A percentile compares a stretch with the other conserved stretches of the same genome.
Conservation (phyloP, 2,329 filamentous ascomycete genomes). For the Trichophyton equinum region DNA sequence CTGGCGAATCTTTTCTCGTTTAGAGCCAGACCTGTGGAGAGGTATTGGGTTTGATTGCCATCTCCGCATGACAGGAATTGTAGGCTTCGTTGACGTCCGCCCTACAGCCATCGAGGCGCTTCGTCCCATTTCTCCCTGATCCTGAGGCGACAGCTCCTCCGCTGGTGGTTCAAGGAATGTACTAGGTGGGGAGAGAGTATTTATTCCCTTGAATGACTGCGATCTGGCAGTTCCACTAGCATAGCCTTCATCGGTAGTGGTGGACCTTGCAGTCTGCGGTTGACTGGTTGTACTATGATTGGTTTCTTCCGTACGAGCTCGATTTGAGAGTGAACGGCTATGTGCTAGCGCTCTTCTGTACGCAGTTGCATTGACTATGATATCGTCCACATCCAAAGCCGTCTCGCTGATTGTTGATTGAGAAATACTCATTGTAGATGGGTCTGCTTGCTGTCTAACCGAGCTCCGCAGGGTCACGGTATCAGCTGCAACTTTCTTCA, state of each 20-base stretch:
- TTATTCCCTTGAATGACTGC: not conserved
- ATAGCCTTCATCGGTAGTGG: slow-evolving; percentile 20
- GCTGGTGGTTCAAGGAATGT: not conserved
- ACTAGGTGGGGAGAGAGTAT: not conserved
- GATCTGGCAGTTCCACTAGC: slow-evolving; percentile 14
- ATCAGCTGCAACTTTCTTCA: slow-evolving; percentile 27
- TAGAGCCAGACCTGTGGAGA: slow-evolving; percentile 3
- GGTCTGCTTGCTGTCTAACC: slow-evolving; percentile 19
- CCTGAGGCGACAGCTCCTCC: not conserved
- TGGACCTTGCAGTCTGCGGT: slow-evolving; percentile 3
- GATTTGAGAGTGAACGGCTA: not conserved
- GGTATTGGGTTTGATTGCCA: slow-evolving; percentile 1
- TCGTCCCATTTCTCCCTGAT: not conserved
- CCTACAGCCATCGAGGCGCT: not conserved
- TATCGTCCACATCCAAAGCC: slow-evolving; percentile 24
- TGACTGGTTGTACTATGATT: too few species aligned
- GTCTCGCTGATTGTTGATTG: slow-evolving; percentile 21
- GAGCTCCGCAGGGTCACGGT: slow-evolving; percentile 24
- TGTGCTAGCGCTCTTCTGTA: slow-evolving; percentile 17
- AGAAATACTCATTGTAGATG: slow-evolving; percentile 20
- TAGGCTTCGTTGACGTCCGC: not conserved
- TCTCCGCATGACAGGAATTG: not conserved
- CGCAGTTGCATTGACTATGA: slow-evolving; percentile 18
- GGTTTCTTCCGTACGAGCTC: not conserved
- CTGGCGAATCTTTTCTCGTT: slow-evolving; percentile 5